These are phyloP conservation scores for Arachnomyces sp. DNA, from an alignment of 2,329 filamentous ascomycete species.

Conservation along the genomic window DNA sequence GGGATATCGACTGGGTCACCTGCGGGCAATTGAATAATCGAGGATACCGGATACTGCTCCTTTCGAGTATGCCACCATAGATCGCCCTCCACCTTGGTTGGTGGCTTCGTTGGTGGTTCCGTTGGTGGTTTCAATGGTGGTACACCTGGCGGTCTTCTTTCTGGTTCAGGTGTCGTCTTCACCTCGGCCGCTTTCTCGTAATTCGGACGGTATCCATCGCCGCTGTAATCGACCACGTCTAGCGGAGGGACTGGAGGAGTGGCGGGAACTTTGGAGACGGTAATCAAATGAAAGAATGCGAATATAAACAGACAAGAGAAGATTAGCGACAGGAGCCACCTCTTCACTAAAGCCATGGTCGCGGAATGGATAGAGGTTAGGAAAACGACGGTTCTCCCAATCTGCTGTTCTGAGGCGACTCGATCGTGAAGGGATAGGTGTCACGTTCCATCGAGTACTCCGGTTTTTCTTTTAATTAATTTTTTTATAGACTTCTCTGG, in stretches of 20 bases:
- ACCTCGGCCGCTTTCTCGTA: no score
- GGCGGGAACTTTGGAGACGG: slow-evolving; percentile 1
- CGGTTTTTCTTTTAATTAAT: no score
- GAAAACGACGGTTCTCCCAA: slow-evolving; percentile 1
- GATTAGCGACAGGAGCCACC: slow-evolving; percentile 8
- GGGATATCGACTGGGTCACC: slow-evolving; percentile 17
- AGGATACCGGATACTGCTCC: slow-evolving; percentile 16
- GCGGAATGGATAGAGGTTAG: background rate
- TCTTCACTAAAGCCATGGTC: slow-evolving; percentile 7
- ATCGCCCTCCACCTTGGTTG: background rate
- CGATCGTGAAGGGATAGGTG: no score
- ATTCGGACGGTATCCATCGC: no score
- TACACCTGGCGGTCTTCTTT: no score
- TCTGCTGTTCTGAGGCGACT: no score
- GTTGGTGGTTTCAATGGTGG: no score
- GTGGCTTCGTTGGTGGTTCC: background rate
- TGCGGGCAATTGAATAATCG: slow-evolving; percentile 17
- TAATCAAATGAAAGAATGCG: slow-evolving; percentile 4
- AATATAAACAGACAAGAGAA: slow-evolving; percentile 9
- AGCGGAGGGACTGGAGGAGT: background rate
- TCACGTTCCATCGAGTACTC: no score
- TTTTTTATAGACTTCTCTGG: no score
- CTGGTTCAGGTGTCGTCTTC: no score
- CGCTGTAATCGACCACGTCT: no score
- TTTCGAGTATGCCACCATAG: slow-evolving; percentile 1